Evolutionary conservation across 148 eudicot genomes (phyloP), one percentile per base, ranked within the genome.

Genomic region (Camellia granthamiana): DNA sequence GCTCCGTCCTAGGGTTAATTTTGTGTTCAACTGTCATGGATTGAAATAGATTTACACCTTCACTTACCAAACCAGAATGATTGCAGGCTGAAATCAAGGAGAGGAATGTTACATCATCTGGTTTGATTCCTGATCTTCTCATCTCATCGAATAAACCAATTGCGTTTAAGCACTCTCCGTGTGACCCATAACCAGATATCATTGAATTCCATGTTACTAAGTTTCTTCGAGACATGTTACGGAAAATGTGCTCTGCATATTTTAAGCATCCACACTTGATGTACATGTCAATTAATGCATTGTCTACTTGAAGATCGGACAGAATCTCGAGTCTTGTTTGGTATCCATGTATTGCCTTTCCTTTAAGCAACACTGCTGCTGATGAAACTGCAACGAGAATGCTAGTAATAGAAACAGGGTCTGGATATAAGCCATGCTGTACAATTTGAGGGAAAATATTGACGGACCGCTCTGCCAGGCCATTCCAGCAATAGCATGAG

Each of bases 241-340:
- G 66, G 77, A 87, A 87, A 46, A 87, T n/a, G 6, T 55, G 49
- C 49, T 79, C 68, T 52, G 91, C 88, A 72, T 87, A 83, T 41
- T 19, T 56, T 46, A 89, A 81, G 85, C 84, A 60, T 61, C 91
- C 91, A 71, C 84, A 85, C 69, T 89, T 89, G 56, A 78, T 72
- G 72, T 89, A 89, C 91, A 87, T 89, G 52, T 89, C 88, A 51
- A 87, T 71, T 49, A 89, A 68, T 52, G 89, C 77, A 79, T 85
- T 89, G 15, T 87, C 84, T 18, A 85, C 84, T 76, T 85, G 89
- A 85, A 81, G 51, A 38, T 87, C 86, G 9, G 82, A 67, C 3
- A 3, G 75, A 79, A 79, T 75, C 11, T 78, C 69, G 14, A 42
- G 47, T 75, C 86, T 81, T 67, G 83, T 70, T 41, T 77, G 60